Evolutionary conservation across 192 early-diverging fungal genomes (phyloP), one percentile per base, ranked within the genome.

Genomic region (Radiomyces spectabilis): DNA sequence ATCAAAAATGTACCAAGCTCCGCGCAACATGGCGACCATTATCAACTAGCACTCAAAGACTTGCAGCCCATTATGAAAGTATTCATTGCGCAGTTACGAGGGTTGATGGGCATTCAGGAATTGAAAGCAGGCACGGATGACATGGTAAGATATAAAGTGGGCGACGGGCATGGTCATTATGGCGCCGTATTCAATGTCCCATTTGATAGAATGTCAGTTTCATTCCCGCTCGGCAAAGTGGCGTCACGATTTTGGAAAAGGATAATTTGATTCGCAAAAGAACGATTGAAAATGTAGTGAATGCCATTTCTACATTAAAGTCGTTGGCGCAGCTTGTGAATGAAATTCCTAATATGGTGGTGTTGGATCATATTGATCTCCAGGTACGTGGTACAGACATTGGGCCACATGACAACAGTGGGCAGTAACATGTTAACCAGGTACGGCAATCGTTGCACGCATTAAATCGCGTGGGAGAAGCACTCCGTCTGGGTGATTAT

Each of bases 341-440:
- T 4, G 80, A 84, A 8, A 74, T 94, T 51, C 84, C 87, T 51
- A 94, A 89, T 58, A 96, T 99, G 92, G 92, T 94, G 0, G 92
- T 98, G 3, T 65, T 85, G 50, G 91, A 95, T 65, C 79, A 82
- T 40, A 98, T 98, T 33, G 78, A 86, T 37, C 65, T 61, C 10
- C 74, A 86, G 60, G 88, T 92, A 47, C 57, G 61, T n/a, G n/a
- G n/a, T n/a, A n/a, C n/a, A n/a, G n/a, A n/a, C n/a, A n/a, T n/a
- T n/a, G n/a, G n/a, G n/a, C n/a, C n/a, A n/a, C n/a, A n/a, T n/a
- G n/a, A n/a, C n/a, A n/a, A n/a, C n/a, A n/a, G n/a, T n/a, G n/a
- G 15, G 34, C 55, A 21, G 26, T 26, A 8, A 13, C 9, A 5
- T 47, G 55, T 2, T 5, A 21, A 10, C 13, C 18, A 61, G 59